These are phyloP conservation scores for Vanrija pseudolonga DNA, from an alignment of 1,284 basidiomycete species.

Conservation along the genomic window DNA sequence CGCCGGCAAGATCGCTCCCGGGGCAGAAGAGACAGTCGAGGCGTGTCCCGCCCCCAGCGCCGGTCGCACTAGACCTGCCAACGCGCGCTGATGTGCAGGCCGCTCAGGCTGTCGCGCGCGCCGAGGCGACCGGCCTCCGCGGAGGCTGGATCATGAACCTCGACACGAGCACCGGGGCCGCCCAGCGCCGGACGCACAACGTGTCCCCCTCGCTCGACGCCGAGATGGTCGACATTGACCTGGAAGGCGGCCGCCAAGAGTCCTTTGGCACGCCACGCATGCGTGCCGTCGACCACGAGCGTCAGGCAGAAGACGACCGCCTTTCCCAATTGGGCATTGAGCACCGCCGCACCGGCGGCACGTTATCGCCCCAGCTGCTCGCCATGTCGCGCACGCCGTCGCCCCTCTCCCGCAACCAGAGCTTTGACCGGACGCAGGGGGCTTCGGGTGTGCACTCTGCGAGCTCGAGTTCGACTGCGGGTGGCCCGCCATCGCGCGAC, in stretches of 20 bases:
- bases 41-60: slow-evolving; percentile 28
- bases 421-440: too few relatives aligned
- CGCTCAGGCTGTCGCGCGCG: slow-evolving; percentile 46
- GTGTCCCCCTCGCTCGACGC: slow-evolving; percentile 22
- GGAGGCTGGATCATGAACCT: slow-evolving; percentile 51
- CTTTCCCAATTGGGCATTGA: slow-evolving; percentile 31
- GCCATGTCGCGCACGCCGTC: slow-evolving; percentile 25
- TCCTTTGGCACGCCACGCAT: slow-evolving; percentile 36
- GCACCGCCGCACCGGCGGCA: slow-evolving; percentile 22
- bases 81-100: slow-evolving; percentile 50
- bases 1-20: slow-evolving; percentile 27
- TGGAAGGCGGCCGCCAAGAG: slow-evolving; percentile 45
- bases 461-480: too few relatives aligned
- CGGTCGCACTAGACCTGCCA: slow-evolving; percentile 44
- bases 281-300: slow-evolving; percentile 24
- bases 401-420: slow-evolving; percentile 20
- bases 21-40: not conserved
- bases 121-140: slow-evolving; percentile 43
- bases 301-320: slow-evolving; percentile 34
- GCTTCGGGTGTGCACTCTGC: too few relatives aligned
- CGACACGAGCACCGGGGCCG: slow-evolving; percentile 28
- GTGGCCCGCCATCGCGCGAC: too few relatives aligned
- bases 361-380: slow-evolving; percentile 8
- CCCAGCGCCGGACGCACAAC: slow-evolving; percentile 13
- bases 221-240: slow-evolving; percentile 50